Evolutionary conservation across 2,329 filamentous ascomycete genomes (phyloP).

Genomic region (Cytospora piceicola): DNA sequence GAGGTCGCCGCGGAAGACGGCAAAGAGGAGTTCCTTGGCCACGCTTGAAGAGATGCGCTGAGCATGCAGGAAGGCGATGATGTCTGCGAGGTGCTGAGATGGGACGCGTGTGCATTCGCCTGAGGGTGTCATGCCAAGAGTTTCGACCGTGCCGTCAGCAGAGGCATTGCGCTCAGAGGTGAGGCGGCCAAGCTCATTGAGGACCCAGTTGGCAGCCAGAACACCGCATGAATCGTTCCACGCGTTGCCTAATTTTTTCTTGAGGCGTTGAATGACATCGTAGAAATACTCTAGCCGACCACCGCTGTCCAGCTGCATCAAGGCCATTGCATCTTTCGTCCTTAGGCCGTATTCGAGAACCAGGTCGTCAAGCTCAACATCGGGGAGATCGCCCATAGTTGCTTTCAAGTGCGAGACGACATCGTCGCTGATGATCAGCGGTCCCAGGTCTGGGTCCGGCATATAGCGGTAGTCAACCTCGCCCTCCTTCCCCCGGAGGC

Average conservation of each 20-base stretch:
- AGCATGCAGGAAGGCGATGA: constrained; percentile 53
- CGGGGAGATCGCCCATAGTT: constrained; percentile 73
- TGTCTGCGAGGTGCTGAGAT: constrained; percentile 51
- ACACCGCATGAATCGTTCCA: constrained; percentile 45
- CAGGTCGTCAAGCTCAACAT: constrained; percentile 68
- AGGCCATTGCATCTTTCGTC: constrained; percentile 79
- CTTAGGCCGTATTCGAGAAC: constrained; percentile 69
- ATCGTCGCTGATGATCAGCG: constrained; percentile 73
- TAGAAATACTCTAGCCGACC: constrained; percentile 82
- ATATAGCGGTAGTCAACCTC: constrained; percentile 98
- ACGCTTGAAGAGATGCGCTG: constrained; percentile 59
- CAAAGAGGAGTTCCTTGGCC: constrained; percentile 61
- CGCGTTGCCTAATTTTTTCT: constrained; percentile 33
- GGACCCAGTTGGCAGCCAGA: constrained; percentile 67
- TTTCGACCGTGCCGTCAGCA: constrained; percentile 21
- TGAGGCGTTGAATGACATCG: constrained; percentile 59
- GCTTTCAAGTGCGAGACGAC: constrained; percentile 66
- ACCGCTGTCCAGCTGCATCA: constrained; percentile 78
- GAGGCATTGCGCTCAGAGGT: constrained; percentile 51
- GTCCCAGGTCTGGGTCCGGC: constrained; percentile 90
- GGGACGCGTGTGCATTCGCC: constrained; percentile 54
- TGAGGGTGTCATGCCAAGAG: constrained; percentile 43
- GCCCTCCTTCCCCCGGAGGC: constrained; percentile 89
- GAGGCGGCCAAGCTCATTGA: constrained; percentile 75
- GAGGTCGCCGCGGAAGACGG: constrained; percentile 53